These are phyloP conservation scores for Tulasnella sp. DNA, from an alignment of 768 basidiomycete genomes.

Conservation along the genomic window DNA sequence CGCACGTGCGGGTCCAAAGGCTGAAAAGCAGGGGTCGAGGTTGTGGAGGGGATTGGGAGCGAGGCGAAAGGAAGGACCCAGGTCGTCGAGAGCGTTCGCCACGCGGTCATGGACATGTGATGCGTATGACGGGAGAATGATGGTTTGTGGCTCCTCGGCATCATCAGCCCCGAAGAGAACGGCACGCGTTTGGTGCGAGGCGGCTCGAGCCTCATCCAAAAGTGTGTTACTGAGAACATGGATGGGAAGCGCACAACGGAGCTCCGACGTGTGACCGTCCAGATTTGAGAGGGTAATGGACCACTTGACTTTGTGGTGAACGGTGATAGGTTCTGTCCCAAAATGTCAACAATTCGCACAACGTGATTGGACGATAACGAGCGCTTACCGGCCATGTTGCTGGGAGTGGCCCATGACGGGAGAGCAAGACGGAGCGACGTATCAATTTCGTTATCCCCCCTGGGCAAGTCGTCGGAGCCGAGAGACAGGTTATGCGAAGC, in stretches of 20 bases:
- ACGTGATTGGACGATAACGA: not conserved
- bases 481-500: too few species aligned
- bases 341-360: not conserved
- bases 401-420: slow-evolving; percentile 32
- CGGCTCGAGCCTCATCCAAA: slow-evolving; percentile 58
- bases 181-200: slow-evolving; percentile 63
- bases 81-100: slow-evolving; percentile 26
- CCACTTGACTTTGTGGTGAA: slow-evolving; percentile 58
- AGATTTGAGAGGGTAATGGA: slow-evolving; percentile 39
- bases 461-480: not conserved
- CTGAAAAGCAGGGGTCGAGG: slow-evolving; percentile 27
- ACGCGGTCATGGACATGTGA: slow-evolving; percentile 86
- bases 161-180: slow-evolving; percentile 42
- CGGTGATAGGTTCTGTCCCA: slow-evolving; percentile 51
- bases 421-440: slow-evolving; percentile 49
- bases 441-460: slow-evolving; percentile 33
- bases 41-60: slow-evolving; percentile 28
- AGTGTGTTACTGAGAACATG: slow-evolving; percentile 66
- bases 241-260: slow-evolving; percentile 87
- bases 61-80: slow-evolving; percentile 22
- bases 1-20: slow-evolving; percentile 27
- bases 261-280: slow-evolving; percentile 86
- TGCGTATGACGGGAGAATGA: slow-evolving; percentile 77
- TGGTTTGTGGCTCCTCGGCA: slow-evolving; percentile 32
- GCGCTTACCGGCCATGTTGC: slow-evolving; percentile 22